Percentiles rank a stretch among this genome's conserved stretches.
phyloP scores from a whole-genome alignment of 2,329 filamentous ascomycete genomes.

The Colletotrichum simmondsii region DNA sequence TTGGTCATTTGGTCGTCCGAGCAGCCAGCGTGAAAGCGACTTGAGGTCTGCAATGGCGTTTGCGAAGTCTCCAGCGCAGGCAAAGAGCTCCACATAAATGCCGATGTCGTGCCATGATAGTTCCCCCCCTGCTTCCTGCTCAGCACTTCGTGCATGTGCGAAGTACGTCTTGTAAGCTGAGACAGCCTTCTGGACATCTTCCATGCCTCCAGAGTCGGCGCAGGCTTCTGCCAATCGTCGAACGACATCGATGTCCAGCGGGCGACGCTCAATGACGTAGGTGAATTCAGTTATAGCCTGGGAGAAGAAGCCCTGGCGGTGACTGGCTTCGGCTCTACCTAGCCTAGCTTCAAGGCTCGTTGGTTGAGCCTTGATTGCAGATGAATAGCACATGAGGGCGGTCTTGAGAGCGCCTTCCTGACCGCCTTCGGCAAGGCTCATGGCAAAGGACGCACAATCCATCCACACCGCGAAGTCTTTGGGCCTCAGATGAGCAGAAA shows the following conservation, averaged over 20 bases:
- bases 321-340: constrained; percentile 68
- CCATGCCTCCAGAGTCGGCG: constrained; percentile 61
- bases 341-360: constrained; percentile 67
- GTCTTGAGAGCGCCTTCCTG: constrained; percentile 63
- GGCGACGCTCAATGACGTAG: constrained; percentile 61
- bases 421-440: constrained; percentile 58
- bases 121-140: constrained; percentile 42
- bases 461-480: constrained; percentile 71
- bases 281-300: constrained; percentile 68
- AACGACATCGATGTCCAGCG: constrained; percentile 65
- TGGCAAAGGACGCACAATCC: constrained; percentile 65
- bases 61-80: constrained; percentile 69
- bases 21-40: constrained; percentile 80
- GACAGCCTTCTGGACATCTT: constrained; percentile 54
- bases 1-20: constrained; percentile 77
- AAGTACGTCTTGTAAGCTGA: constrained; percentile 61
- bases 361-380: constrained; percentile 67
- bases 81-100: constrained; percentile 85
- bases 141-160: constrained; percentile 49
- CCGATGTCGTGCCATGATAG: constrained; percentile 85
- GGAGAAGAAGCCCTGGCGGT: constrained; percentile 64
- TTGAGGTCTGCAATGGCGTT: constrained; percentile 78
- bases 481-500: constrained; percentile 71
- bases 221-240: constrained; percentile 68
- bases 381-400: constrained; percentile 68